phyloP scores from a whole-genome alignment of 2,329 filamentous ascomycete genomes.

The Diaporthe aspalathi region DNA sequence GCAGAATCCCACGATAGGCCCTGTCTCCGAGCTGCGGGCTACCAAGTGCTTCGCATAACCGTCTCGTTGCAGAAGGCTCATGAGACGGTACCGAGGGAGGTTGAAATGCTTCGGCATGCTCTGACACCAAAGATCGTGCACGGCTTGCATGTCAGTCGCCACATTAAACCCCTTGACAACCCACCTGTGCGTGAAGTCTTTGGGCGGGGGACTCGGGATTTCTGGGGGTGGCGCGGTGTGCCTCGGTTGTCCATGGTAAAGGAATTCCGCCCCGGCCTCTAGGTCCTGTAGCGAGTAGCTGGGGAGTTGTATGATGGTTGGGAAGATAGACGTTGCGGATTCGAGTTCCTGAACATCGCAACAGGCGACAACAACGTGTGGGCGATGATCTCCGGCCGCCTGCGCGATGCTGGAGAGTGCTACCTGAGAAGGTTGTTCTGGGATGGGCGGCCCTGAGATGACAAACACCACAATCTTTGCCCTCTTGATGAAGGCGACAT shows the following conservation, averaged over 20 bases:
- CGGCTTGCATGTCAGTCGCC: slow-evolving; percentile 53
- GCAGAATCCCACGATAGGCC: slow-evolving; percentile 66
- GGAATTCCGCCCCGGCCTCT: slow-evolving; percentile 61
- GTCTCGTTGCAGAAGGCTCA: slow-evolving; percentile 61
- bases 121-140: slow-evolving; percentile 61
- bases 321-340: slow-evolving; percentile 56
- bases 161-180: slow-evolving; percentile 54
- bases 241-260: slow-evolving; percentile 52
- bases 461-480: slow-evolving; percentile 72
- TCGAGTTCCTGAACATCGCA: slow-evolving; percentile 56
- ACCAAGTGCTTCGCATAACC: slow-evolving; percentile 69
- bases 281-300: slow-evolving; percentile 61
- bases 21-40: slow-evolving; percentile 59
- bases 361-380: slow-evolving; percentile 65
- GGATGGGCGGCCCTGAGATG: slow-evolving; percentile 60
- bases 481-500: slow-evolving; percentile 71
- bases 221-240: slow-evolving; percentile 43
- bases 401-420: slow-evolving; percentile 60
- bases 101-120: slow-evolving; percentile 59
- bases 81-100: slow-evolving; percentile 56
- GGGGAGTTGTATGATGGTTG: slow-evolving; percentile 63
- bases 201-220: slow-evolving; percentile 45
- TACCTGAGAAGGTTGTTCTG: slow-evolving; percentile 63
- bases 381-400: slow-evolving; percentile 59
- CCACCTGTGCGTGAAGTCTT: slow-evolving; percentile 54